Evolutionary conservation across 768 basidiomycete genomes (phyloP).

Genomic region (Termitomyces sp.): DNA sequence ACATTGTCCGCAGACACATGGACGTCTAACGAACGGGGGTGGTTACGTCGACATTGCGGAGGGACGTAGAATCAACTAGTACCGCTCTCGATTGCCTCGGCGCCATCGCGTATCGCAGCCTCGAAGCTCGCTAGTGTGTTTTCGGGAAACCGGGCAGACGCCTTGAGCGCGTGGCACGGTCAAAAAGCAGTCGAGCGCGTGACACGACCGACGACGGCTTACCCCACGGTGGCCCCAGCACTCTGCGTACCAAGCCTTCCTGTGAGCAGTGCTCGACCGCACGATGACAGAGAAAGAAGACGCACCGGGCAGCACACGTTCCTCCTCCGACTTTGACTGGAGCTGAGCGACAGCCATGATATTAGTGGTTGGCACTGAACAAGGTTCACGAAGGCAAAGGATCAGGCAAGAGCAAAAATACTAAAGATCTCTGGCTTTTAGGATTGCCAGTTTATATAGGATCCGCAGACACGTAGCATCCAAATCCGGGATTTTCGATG

Average conservation of each 20-base stretch:
- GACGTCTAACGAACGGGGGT: slow-evolving; percentile 61
- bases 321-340: background rate
- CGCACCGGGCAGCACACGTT: slow-evolving; percentile 26
- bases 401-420: too few relatives aligned
- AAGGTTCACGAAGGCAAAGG: background rate
- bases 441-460: background rate
- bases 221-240: slow-evolving; percentile 62
- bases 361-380: background rate
- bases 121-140: slow-evolving; percentile 95
- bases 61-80: slow-evolving; percentile 32
- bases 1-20: slow-evolving; percentile 86
- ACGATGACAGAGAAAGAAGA: background rate
- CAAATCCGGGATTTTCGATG: background rate
- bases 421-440: background rate
- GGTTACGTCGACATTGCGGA: slow-evolving; percentile 39
- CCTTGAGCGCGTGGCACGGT: slow-evolving; percentile 37
- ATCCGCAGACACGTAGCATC: background rate
- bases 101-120: slow-evolving; percentile 91
- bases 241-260: slow-evolving; percentile 30
- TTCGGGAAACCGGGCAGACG: slow-evolving; percentile 82
- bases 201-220: slow-evolving; percentile 17
- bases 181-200: background rate
- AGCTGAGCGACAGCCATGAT: slow-evolving; percentile 6
- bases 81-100: slow-evolving; percentile 98
- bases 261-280: background rate